Base-by-base conservation (phyloP, 371 early-diverging fungal species). In the Zopfochytrium polystomum region DNA sequence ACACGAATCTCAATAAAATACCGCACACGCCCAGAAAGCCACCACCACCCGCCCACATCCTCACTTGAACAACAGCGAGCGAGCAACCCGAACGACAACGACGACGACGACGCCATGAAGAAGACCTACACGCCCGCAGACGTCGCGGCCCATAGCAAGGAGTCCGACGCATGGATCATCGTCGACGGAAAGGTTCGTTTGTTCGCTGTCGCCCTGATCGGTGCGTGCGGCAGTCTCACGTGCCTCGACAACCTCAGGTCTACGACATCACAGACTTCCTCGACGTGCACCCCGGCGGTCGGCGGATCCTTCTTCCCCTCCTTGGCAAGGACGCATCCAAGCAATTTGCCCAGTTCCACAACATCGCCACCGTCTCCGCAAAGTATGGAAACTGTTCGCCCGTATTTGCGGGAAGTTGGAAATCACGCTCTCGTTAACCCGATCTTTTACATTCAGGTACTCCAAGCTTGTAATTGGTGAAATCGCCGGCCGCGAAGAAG, bases 161-260 rank as follows among this genome's bases (percentile, higher is more conserved):
- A 83, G 47, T 74, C 87, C 5, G 91, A 90, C 70, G 87, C 89
- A 68, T 98, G 95, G 96, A 88, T 95, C 46, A 81, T 90, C 62
- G 48, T 72, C 25, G 53, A 67, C 38, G 63, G 67, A 23, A 51
- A 66, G 60, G 66, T 66, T 20, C 0, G 25, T 22, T 3, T n/a
- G 30, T 34, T 13, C 29, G 11, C 27, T 33, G 3, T 34, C 42
- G 26, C 11, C 23, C 23, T 3, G 7, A 13, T 38, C 27, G 1
- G 15, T 45, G 30, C 15, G 20, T 26, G 34, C 31, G 9, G 23
- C 13, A 3, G 13, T 30, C 55, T 5, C 33, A 29, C 20, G 20
- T 27, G n/a, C 11, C 34, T 18, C 26, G 15, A 18, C 23, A 4
- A 32, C 18, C 22, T 3, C 52, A 63, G 62, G 61, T 92, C 58